These are phyloP conservation scores for Bolboschoenus planiculmis DNA, from an alignment of 176 grass and related monocot genomes.

Conservation along the genomic window DNA sequence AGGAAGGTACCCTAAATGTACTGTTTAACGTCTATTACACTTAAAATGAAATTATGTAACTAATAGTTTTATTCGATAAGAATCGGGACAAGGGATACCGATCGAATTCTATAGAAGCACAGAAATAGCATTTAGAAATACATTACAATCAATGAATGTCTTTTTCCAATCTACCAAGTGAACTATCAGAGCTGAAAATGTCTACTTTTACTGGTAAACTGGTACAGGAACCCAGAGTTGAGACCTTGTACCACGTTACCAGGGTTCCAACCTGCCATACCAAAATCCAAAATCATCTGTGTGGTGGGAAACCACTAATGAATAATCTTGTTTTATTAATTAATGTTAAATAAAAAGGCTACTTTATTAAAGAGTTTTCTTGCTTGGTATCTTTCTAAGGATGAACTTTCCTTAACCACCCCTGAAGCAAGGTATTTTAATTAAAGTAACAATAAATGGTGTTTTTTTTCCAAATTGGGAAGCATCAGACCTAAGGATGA, in stretches of 20 bases:
- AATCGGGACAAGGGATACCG: background rate
- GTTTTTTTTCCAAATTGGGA: background rate
- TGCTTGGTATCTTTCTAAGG: background rate
- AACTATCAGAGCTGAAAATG: background rate
- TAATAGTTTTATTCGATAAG: too few relatives aligned
- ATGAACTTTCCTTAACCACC: background rate
- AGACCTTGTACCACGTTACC: background rate
- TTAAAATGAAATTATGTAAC: background rate
- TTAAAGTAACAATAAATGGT: background rate
- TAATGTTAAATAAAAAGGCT: background rate
- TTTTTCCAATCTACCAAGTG: background rate
- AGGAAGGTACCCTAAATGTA: background rate
- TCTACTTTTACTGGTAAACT: background rate
- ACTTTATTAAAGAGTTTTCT: background rate
- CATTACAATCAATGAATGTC: background rate
- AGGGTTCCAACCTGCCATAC: background rate
- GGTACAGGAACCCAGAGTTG: background rate
- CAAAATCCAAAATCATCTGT: background rate
- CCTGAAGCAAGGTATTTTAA: background rate
- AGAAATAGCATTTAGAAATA: background rate
- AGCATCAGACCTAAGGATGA: background rate
- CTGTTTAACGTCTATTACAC: background rate
- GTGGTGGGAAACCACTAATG: too few relatives aligned
- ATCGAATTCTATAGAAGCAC: background rate
- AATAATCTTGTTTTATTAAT: background rate